A percentile compares a stretch with the other conserved stretches of the same genome.
Evolutionary conservation across 345 rosid genomes (phyloP).

Genomic region (Mangifera indica): DNA sequence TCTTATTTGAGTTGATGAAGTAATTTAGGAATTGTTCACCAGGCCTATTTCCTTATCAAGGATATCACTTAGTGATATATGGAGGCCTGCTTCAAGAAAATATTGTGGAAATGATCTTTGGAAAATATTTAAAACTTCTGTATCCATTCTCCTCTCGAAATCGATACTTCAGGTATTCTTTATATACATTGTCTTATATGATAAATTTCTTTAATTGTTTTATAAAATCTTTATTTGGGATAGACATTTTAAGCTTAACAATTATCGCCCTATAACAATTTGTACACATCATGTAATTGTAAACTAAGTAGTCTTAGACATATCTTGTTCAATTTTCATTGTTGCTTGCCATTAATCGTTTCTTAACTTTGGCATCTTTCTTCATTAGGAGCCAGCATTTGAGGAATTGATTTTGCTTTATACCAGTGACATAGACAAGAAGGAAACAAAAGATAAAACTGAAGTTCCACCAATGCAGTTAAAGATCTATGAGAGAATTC

Average conservation of each 20-base stretch:
- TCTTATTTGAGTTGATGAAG: conserved; percentile 19
- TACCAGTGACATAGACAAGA: conserved; percentile 47
- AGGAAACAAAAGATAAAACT: conserved; percentile 36
- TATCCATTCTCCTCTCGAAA: conserved; percentile 82
- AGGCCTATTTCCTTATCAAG: conserved; percentile 86
- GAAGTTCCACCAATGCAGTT: conserved; percentile 64
- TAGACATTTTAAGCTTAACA: conserved; percentile 7
- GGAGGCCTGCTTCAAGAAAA: conserved; percentile 84
- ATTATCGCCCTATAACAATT: conserved; percentile 1
- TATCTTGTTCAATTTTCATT: conserved; percentile 14
- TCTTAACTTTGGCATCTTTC: conserved; percentile 28
- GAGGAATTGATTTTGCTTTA: conserved; percentile 84
- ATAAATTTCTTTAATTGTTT: conserved; percentile 17
- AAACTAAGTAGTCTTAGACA: not conserved
- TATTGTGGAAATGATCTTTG: conserved; percentile 64
- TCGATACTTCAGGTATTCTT: conserved; percentile 78
- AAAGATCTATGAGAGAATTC: conserved; percentile 82
- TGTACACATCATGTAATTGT: not conserved
- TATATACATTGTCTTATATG: not conserved
- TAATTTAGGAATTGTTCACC: conserved; percentile 29
- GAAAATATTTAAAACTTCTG: conserved; percentile 71
- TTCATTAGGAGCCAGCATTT: conserved; percentile 86
- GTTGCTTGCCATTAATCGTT: conserved; percentile 5
- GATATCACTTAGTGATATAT: conserved; percentile 85
- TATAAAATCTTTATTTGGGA: conserved; percentile 15